Conservation (phyloP, 2,329 filamentous ascomycete species). For the Dactylellina sp. region DNA sequence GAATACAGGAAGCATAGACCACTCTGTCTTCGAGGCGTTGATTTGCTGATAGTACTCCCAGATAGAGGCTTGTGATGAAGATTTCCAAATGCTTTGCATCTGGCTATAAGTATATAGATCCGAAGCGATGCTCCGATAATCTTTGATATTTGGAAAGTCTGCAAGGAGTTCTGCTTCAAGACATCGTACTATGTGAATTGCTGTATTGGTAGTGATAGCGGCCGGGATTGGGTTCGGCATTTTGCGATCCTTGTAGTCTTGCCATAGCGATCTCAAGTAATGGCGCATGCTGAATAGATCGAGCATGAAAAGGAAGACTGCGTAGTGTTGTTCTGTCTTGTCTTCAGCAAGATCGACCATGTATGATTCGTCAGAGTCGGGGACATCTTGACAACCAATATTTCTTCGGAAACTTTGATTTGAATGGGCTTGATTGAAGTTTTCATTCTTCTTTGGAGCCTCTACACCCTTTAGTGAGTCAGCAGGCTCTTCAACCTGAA, state of each 20-base stretch:
- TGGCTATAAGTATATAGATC: conserved; percentile 1
- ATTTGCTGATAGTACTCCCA: background rate
- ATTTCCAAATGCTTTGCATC: background rate
- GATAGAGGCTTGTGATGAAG: background rate
- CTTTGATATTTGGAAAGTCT: conserved; percentile 7
- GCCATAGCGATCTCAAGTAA: background rate
- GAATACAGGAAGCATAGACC: conserved; percentile 11
- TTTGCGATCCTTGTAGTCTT: conserved; percentile 5
- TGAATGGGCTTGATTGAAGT: background rate
- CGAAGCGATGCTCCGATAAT: background rate
- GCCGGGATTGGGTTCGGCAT: conserved; percentile 17
- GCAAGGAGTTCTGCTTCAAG: background rate
- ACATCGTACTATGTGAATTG: conserved; percentile 6
- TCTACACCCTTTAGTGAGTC: background rate
- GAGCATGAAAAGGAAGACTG: background rate
- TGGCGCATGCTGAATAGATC: conserved; percentile 6
- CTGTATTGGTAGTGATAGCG: conserved; percentile 7
- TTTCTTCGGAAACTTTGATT: background rate
- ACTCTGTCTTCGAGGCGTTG: background rate
- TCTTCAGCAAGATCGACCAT: background rate
- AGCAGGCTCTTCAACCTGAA: conserved; percentile 2
- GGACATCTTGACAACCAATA: background rate
- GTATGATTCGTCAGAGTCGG: background rate
- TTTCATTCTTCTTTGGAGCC: background rate
- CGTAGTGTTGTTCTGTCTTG: background rate